Evolutionary conservation across 345 rosid species (phyloP).

Genomic region (Excoecaria cochinchinensis): DNA sequence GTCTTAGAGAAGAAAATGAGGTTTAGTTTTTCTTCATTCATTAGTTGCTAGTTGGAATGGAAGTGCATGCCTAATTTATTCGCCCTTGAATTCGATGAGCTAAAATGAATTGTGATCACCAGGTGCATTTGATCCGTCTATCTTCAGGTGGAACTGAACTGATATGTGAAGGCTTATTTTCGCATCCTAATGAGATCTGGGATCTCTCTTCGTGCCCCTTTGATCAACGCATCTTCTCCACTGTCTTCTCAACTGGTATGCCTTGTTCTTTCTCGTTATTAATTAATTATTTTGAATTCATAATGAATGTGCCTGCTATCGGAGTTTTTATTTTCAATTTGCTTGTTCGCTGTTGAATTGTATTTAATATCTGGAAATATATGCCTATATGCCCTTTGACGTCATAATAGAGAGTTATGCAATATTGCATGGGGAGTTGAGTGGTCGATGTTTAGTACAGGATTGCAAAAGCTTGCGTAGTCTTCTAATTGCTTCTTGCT

Average conservation of each 20-base stretch:
- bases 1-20: constrained; percentile 91
- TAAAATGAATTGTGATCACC: background rate
- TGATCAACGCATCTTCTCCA: constrained; percentile 91
- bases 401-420: background rate
- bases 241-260: constrained; percentile 75
- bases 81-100: constrained; percentile 6
- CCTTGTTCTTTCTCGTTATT: background rate
- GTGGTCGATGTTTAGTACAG: background rate
- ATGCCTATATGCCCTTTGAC: background rate
- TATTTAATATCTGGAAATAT: background rate
- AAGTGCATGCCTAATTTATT: background rate
- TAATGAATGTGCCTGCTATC: background rate
- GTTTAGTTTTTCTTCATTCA: constrained; percentile 25
- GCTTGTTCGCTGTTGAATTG: background rate
- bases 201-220: constrained; percentile 85
- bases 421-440: background rate
- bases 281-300: background rate
- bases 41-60: background rate
- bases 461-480: too few species aligned
- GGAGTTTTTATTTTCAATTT: background rate
- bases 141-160: constrained; percentile 88
- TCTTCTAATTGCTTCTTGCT: background rate
- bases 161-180: constrained; percentile 85
- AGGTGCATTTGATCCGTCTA: constrained; percentile 93
- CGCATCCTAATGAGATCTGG: constrained; percentile 95